Percentiles rank a stretch among this genome's conserved stretches.
Evolutionary conservation across 1,139 yeast genomes (phyloP).

Genomic region (Eremothecium gossypii): DNA sequence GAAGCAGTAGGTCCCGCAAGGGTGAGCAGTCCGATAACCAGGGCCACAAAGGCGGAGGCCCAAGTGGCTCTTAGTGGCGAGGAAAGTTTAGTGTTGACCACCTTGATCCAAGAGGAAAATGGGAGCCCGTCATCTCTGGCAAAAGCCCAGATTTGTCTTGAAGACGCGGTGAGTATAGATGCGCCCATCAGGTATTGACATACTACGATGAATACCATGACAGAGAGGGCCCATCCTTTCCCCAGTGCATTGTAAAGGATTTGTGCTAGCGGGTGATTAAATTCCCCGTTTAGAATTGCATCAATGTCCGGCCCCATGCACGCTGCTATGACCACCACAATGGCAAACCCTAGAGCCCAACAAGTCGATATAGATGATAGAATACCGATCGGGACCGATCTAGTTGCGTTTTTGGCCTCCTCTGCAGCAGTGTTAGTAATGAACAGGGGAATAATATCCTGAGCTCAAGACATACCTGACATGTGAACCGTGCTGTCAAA

Average conservation of each 20-base stretch:
- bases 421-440: conserved; percentile 28
- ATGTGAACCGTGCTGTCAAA: conserved; percentile 67
- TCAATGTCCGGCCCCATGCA: conserved; percentile 46
- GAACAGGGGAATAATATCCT: too few species aligned
- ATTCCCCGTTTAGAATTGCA: conserved; percentile 35
- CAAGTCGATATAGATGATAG: conserved; percentile 47
- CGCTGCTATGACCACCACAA: conserved; percentile 46
- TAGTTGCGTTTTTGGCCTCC: conserved; percentile 58
- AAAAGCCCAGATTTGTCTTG: conserved; percentile 45
- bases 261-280: conserved; percentile 58
- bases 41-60: conserved; percentile 40
- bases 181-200: conserved; percentile 64
- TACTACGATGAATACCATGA: conserved; percentile 49
- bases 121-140: conserved; percentile 46
- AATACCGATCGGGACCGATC: conserved; percentile 62
- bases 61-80: conserved; percentile 57
- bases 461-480: conserved; percentile 25
- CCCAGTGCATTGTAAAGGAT: conserved; percentile 58
- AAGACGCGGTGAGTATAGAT: conserved; percentile 42
- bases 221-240: conserved; percentile 58
- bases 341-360: conserved; percentile 51
- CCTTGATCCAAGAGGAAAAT: conserved; percentile 40
- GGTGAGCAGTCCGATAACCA: conserved; percentile 48
- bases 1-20: conserved; percentile 55
- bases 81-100: conserved; percentile 41